Evolutionary conservation across 2,329 filamentous ascomycete species (phyloP), one percentile per base, ranked within the genome.

Genomic region (Talaromyces sp.): DNA sequence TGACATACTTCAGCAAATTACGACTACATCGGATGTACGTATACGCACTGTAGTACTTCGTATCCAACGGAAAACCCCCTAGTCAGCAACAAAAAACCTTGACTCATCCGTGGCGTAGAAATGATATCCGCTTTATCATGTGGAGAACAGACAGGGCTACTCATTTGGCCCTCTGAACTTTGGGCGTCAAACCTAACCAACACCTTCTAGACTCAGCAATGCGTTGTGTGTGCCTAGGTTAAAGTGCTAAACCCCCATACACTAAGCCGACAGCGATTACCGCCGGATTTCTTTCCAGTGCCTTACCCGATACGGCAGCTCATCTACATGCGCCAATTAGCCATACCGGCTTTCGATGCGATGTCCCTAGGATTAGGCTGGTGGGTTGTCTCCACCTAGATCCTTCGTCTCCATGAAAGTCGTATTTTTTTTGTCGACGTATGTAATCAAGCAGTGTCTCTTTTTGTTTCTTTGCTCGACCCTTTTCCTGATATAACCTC

Each of bases 291-390:
- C 52, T 22, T 56, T 56, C 52, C 52, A 56, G 16, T 35, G n/a
- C 50, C 22, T 54, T 54, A 54, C 50, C 50, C 33, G 9, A 56
- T 37, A 13, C 8, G 33, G 52, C 33, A 56, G 31, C 6, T 37
- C 31, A 35, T 13, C 50, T 37, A 19, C 14, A 22, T 11, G 31
- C 10, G 13, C 9, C 10, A 5, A 11, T 19, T 27, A 48, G 24
- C 47, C 47, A 54, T 24, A 19, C n/a, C 50, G 50, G 50, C 50
- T 54, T 56, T 56, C 52, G 33, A 37, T 56, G 52, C 52, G 52
- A 56, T 37, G 33, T 33, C 27, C 14, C 13, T 14, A 24, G 14
- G 16, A 31, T 16, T 33, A 52, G 48, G 24, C 24, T 52, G 14
- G 48, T 31, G 27, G 47, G 43, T 24, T 52, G 14, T 52, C 48